phyloP scores from a whole-genome alignment of 495 filamentous ascomycete species.

The Cercophora scortea region DNA sequence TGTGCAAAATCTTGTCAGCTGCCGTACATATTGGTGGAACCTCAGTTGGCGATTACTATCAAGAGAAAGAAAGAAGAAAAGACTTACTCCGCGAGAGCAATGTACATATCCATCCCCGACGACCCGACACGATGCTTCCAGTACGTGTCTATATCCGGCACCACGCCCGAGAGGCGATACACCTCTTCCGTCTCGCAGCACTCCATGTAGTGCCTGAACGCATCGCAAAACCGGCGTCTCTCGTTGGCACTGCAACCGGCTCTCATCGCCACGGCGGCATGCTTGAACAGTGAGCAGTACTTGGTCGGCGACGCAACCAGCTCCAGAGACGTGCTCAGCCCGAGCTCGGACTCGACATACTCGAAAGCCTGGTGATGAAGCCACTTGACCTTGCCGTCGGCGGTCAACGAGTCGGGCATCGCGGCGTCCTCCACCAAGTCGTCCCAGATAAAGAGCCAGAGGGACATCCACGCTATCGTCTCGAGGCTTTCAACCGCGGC shows the following conservation, averaged over 20 bases:
- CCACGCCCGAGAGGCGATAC: constrained; percentile 7
- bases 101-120: constrained; percentile 18
- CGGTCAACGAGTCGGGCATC: neutral
- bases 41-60: neutral
- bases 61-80: neutral
- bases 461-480: constrained; percentile 16
- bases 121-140: constrained; percentile 22
- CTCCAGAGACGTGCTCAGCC: neutral
- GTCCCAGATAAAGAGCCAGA: constrained; percentile 32
- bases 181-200: constrained; percentile 20
- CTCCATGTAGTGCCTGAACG: constrained; percentile 22
- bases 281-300: constrained; percentile 12
- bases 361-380: constrained; percentile 11
- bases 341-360: constrained; percentile 11
- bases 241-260: constrained; percentile 6
- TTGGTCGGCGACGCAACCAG: constrained; percentile 7
- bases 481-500: constrained; percentile 14
- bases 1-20: too few relatives aligned
- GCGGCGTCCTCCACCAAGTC: constrained; percentile 16
- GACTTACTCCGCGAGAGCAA: constrained; percentile 20
- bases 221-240: constrained; percentile 14
- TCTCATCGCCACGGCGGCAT: neutral
- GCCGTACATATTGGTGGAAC: neutral
- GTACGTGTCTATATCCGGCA: constrained; percentile 21
- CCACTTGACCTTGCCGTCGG: neutral